Evolutionary conservation across 2,329 filamentous ascomycete genomes (phyloP).

Genomic region (Trichoderma arundinaceum): DNA sequence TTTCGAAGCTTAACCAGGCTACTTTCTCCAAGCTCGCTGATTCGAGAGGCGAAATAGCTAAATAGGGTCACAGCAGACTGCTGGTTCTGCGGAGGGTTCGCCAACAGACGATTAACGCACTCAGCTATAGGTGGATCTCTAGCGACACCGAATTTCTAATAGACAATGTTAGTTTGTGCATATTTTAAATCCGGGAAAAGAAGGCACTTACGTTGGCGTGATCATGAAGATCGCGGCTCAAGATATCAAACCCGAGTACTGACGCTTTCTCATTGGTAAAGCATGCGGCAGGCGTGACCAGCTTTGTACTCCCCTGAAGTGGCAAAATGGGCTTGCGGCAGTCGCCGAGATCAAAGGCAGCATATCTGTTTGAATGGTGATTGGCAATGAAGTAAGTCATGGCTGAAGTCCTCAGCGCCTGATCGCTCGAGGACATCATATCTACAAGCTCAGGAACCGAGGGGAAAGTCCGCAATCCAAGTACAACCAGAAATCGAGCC

Average conservation of each 20-base stretch:
- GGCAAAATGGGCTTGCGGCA: slow-evolving; percentile 71
- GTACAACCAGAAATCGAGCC: slow-evolving; percentile 70
- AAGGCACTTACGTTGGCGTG: slow-evolving; percentile 68
- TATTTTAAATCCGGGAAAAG: background rate
- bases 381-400: slow-evolving; percentile 84
- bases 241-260: slow-evolving; percentile 79
- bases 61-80: slow-evolving; percentile 75
- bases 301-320: slow-evolving; percentile 68
- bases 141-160: slow-evolving; percentile 80
- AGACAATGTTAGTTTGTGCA: slow-evolving; percentile 24
- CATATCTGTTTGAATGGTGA: slow-evolving; percentile 79
- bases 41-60: slow-evolving; percentile 78
- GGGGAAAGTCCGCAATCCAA: slow-evolving; percentile 78
- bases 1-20: slow-evolving; percentile 65
- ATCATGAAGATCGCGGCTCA: slow-evolving; percentile 75
- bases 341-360: slow-evolving; percentile 62
- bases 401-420: slow-evolving; percentile 66
- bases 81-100: slow-evolving; percentile 71
- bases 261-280: slow-evolving; percentile 80
- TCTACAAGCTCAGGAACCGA: slow-evolving; percentile 74
- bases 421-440: slow-evolving; percentile 71
- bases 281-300: slow-evolving; percentile 77
- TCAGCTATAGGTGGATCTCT: slow-evolving; percentile 77
- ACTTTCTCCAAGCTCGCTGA: slow-evolving; percentile 72
- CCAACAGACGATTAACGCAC: slow-evolving; percentile 75